These are phyloP conservation scores for Chenopodium formosanum DNA, from an alignment of 148 eudicot species.

Conservation along the genomic window DNA sequence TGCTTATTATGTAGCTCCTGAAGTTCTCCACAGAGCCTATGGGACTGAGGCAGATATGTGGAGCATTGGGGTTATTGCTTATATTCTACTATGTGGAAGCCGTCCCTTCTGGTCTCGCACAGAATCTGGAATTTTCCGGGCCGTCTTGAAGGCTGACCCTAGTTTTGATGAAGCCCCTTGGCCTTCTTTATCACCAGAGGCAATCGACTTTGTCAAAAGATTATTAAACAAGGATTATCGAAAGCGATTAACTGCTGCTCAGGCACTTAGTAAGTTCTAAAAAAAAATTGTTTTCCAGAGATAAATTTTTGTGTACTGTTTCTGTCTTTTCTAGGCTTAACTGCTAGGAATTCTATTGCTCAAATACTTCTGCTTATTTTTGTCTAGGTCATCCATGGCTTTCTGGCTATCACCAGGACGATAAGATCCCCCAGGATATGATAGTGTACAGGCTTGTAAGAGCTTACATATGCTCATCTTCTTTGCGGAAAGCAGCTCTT, in stretches of 20 bases:
- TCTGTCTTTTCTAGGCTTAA: background rate
- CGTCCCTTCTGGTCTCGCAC: slow-evolving; percentile 95
- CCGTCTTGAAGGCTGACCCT: slow-evolving; percentile 89
- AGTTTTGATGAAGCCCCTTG: slow-evolving; percentile 92
- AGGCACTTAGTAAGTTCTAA: slow-evolving; percentile 75
- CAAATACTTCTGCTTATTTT: background rate
- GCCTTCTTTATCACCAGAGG: slow-evolving; percentile 81
- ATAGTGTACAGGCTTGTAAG: slow-evolving; percentile 76
- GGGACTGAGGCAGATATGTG: slow-evolving; percentile 99
- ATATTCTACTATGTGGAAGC: slow-evolving; percentile 93
- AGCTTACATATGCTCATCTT: slow-evolving; percentile 78
- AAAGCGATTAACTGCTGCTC: slow-evolving; percentile 88
- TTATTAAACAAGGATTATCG: slow-evolving; percentile 89
- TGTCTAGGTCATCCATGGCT: slow-evolving; percentile 97
- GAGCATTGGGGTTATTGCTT: slow-evolving; percentile 99
- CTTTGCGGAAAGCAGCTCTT: slow-evolving; percentile 87
- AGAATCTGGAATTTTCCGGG: slow-evolving; percentile 90
- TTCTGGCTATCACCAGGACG: slow-evolving; percentile 49
- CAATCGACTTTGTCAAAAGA: slow-evolving; percentile 88
- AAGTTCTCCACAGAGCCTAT: slow-evolving; percentile 90
- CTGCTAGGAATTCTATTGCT: background rate
- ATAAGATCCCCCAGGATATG: slow-evolving; percentile 85
- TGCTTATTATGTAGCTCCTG: slow-evolving; percentile 97
- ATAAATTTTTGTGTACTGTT: background rate
- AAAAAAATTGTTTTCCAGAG: background rate